These are phyloP conservation scores for rapeseed (Brassica napus) DNA, from an alignment of 345 rosid species.

Conservation along the genomic window Da-Ae NC_063452.1:25518501-25519000, in stretches of 20 bases:
- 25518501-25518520: not conserved
- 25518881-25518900: constrained; percentile 2
- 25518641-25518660: constrained; percentile 10
- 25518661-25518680: constrained; percentile 16
- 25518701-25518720: constrained; percentile 43
- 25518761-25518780: constrained; percentile 40
- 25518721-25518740: constrained; percentile 30
- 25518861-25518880: constrained; percentile 33
- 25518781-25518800: constrained; percentile 35
- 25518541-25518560: not conserved
- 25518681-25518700: constrained; percentile 35
- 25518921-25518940: constrained; percentile 32
- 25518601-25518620: not conserved
- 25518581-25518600: not conserved
- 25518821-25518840: constrained; percentile 22
- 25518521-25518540: not conserved
- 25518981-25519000: constrained; percentile 42
- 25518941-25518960: constrained; percentile 40
- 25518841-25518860: constrained; percentile 34
- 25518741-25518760: constrained; percentile 40
- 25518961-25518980: constrained; percentile 38
- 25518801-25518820: constrained; percentile 39
- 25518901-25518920: constrained; percentile 42
- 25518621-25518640: not conserved
- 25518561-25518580: not conserved